Evolutionary conservation across 2,329 filamentous ascomycete species (phyloP).

Genomic region (Xylariaceae sp.): DNA sequence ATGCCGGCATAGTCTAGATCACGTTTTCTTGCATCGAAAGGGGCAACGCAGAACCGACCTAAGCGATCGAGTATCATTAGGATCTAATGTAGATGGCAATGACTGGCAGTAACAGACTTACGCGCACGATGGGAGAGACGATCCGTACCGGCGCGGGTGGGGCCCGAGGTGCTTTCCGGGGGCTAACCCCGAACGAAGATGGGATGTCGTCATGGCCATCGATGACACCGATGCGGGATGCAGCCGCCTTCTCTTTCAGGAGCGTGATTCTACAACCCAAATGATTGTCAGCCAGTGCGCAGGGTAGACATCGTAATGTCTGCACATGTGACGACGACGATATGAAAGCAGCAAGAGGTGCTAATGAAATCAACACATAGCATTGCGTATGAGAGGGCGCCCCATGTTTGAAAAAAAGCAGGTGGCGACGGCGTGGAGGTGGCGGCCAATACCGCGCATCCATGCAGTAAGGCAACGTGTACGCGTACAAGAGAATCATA

Average conservation of each 20-base stretch:
- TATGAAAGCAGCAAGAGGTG: too few species aligned
- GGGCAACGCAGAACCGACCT: slow-evolving; percentile 21
- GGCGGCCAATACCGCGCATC: neutral
- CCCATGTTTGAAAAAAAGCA: slow-evolving; percentile 2
- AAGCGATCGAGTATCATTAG: slow-evolving; percentile 3
- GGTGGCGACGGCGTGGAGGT: slow-evolving; percentile 3
- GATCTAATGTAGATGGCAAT: neutral
- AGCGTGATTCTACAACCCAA: slow-evolving; percentile 37
- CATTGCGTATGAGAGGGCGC: neutral
- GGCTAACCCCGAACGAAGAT: slow-evolving; percentile 19
- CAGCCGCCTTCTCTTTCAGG: slow-evolving; percentile 48
- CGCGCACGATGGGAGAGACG: slow-evolving; percentile 18
- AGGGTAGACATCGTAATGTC: too few species aligned
- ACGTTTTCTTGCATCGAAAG: slow-evolving; percentile 18
- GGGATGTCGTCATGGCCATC: slow-evolving; percentile 23
- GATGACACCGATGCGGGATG: slow-evolving; percentile 43
- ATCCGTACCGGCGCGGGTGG: slow-evolving; percentile 18
- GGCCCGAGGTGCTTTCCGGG: slow-evolving; percentile 23
- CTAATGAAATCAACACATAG: too few species aligned
- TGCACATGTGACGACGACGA: neutral
- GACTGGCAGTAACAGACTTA: slow-evolving; percentile 10
- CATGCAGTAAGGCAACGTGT: neutral
- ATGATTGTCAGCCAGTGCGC: neutral
- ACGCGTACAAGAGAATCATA: neutral
- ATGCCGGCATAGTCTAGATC: slow-evolving; percentile 16